Base-by-base conservation (phyloP, 768 basidiomycete genomes). In the Tylopilus balloui region DNA sequence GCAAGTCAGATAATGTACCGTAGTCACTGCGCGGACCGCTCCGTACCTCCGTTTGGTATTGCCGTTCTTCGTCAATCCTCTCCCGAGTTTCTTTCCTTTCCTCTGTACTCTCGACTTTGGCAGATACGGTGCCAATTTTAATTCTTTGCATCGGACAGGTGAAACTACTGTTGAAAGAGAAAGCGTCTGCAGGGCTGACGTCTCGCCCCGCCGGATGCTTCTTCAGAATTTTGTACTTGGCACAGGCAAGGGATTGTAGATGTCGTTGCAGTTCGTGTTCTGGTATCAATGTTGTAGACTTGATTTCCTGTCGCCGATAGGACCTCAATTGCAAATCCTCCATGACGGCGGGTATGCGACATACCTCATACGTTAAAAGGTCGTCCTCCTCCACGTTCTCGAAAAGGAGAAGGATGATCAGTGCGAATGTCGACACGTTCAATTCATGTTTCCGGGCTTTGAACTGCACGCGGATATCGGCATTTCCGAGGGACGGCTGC, bases 231-330 rank as follows among this genome's bases (percentile, higher is more conserved):
- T 93, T 93, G 73, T 77, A 92, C 65, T 93, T 98, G 10, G 88
- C 92, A 62, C 95, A 97, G 0, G 96, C 94, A 20, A 99, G 77
- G 0, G 95, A 93, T 63, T 99, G 96, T 3, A 99, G 77, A 56
- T 92, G 88, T n/a, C 96, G 86, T 62, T 86, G 83, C 2, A 98
- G 76, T 49, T 98, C 94, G 0, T 53, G 52, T 17, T 92, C 83
- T 0, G 82, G 79, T 47, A 98, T 87, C 14, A 69, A 62, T 0
- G 93, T 92, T 5, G 85, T 78, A 9, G 77, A 65, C 66, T 83
- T 81, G 59, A 99, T 88, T 54, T 97, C 92, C 95, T 98, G 53
- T n/a, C 23, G 14, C 12, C 15, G 5, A 4, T 17, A 23, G 20
- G 3, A 31, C 38, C 20, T 49, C 17, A 53, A 19, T 14, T 25